Evolutionary conservation across 169 alveolate genomes (phyloP).

Genomic region (Neospora caninum): DNA sequence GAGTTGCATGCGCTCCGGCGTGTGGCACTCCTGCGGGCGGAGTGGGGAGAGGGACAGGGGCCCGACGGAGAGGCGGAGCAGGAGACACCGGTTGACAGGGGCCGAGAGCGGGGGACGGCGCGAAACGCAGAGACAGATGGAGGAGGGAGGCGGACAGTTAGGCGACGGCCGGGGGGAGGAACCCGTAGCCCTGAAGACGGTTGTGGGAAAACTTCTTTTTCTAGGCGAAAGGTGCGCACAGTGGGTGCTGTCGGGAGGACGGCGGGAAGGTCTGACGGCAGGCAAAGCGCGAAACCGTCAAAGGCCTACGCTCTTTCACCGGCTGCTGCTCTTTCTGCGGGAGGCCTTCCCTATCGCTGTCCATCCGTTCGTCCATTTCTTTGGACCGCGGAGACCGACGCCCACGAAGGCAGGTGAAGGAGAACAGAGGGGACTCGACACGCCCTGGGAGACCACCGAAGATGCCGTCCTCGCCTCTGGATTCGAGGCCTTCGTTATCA

Average conservation of each 20-base stretch:
- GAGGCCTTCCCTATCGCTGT: not conserved
- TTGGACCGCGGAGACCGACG: not conserved
- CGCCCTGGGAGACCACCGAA: not conserved
- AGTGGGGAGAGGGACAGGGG: not conserved
- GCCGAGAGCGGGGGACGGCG: not conserved
- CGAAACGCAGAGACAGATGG: not conserved
- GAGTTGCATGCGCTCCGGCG: not conserved
- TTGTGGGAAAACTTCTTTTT: too few relatives aligned
- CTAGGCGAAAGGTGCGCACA: too few relatives aligned
- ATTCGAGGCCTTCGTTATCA: conserved; percentile 32
- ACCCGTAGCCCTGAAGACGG: not conserved
- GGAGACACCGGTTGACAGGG: not conserved
- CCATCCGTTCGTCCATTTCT: not conserved
- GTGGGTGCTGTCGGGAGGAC: not conserved
- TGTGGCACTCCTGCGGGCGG: not conserved
- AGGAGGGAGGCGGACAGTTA: not conserved
- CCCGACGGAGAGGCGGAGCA: not conserved
- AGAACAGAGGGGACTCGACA: not conserved
- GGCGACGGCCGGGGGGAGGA: not conserved
- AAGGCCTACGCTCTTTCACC: not conserved
- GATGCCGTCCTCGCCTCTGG: not conserved
- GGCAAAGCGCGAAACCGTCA: too few relatives aligned
- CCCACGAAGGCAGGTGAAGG: not conserved
- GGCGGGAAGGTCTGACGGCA: not conserved
- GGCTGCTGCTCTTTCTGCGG: not conserved